Evolutionary conservation across 1,284 basidiomycete genomes (phyloP), one percentile per base, ranked within the genome.

Genomic region (Sporisorium scitamineum): DNA sequence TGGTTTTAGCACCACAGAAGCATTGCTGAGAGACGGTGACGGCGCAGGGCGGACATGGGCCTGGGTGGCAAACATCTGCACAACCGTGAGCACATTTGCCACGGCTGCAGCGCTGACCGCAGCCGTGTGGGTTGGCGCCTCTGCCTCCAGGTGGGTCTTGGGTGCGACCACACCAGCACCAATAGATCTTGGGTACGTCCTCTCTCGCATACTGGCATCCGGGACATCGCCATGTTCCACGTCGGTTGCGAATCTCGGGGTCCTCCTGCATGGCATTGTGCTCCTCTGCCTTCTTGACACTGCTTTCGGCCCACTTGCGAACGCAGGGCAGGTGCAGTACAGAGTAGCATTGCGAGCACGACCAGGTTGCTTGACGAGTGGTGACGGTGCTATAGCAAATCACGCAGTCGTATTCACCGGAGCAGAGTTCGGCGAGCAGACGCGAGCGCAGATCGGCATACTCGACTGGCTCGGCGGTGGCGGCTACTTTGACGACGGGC

Each of bases 181-280:
- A 66, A 53, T 85, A 85, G 45, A 66, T 58, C 22, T 69, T 79
- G n/a, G 84, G 84, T 0, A 85, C 71, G 16, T 76, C 74, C 27
- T 82, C 70, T 14, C 78, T 52, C 1, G 82, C 76, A 39, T 74
- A 73, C 61, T 85, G 84, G 61, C 84, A 85, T 8, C 81, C 80
- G 1, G 84, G 84, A 50, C 84, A 85, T 31, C 84, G 66, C 84
- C 84, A 85, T 9, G 76, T 79, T 3, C 81, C 84, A 10, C 65
- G 70, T 8, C 78, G 66, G 31, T 72, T 62, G 42, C 81, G 78
- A 3, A 85, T 77, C 32, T 66, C 74, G 22, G 71, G 69, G 60
- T 85, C 83, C 51, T 85, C 82, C 58, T 85, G 84, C 78, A 82
- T 78, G 5, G 80, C 79, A 42, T 84, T 83, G 62, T 81, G 76